phyloP scores from a whole-genome alignment of 2,329 filamentous ascomycete genomes.

The Penicillium verrucosum region DNA sequence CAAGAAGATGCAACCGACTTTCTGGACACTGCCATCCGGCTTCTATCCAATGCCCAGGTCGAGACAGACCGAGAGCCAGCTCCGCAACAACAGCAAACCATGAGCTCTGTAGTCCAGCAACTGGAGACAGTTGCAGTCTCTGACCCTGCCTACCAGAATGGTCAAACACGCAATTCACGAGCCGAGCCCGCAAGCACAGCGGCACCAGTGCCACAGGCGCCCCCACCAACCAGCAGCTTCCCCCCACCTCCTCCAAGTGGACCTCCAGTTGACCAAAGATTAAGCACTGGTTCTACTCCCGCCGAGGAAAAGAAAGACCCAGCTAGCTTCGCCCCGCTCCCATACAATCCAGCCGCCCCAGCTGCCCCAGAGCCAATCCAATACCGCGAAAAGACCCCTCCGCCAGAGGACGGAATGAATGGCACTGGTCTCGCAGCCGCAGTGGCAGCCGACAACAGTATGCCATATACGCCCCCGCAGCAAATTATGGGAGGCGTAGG shows the following conservation, averaged over 20 bases:
- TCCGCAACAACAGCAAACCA: slow-evolving; percentile 34
- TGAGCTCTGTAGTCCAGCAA: slow-evolving; percentile 62
- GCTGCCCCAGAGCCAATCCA: slow-evolving; percentile 63
- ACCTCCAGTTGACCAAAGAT: slow-evolving; percentile 16
- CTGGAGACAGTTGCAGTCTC: slow-evolving; percentile 61
- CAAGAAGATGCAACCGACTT: slow-evolving; percentile 56
- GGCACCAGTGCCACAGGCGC: slow-evolving; percentile 17
- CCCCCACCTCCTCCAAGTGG: slow-evolving; percentile 28
- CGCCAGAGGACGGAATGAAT: slow-evolving; percentile 54
- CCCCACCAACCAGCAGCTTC: slow-evolving; percentile 22
- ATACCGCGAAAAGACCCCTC: slow-evolving; percentile 65
- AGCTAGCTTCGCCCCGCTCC: slow-evolving; percentile 49
- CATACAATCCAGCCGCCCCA: slow-evolving; percentile 66
- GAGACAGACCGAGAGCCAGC: slow-evolving; percentile 49
- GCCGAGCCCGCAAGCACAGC: slow-evolving; percentile 24
- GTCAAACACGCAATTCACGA: slow-evolving; percentile 41
- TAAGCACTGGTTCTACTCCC: slow-evolving; percentile 11
- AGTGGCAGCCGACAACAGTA: slow-evolving; percentile 37
- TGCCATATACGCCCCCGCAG: slow-evolving; percentile 32
- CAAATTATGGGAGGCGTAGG: slow-evolving; percentile 19
- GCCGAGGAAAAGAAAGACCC: slow-evolving; percentile 27
- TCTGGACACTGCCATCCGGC: slow-evolving; percentile 43
- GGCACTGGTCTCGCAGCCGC: slow-evolving; percentile 47
- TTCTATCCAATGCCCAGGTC: slow-evolving; percentile 42
- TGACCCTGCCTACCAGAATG: slow-evolving; percentile 48